Conservation (phyloP, 202 grass and related monocot genomes). For the Digitaria exilis region DNA sequence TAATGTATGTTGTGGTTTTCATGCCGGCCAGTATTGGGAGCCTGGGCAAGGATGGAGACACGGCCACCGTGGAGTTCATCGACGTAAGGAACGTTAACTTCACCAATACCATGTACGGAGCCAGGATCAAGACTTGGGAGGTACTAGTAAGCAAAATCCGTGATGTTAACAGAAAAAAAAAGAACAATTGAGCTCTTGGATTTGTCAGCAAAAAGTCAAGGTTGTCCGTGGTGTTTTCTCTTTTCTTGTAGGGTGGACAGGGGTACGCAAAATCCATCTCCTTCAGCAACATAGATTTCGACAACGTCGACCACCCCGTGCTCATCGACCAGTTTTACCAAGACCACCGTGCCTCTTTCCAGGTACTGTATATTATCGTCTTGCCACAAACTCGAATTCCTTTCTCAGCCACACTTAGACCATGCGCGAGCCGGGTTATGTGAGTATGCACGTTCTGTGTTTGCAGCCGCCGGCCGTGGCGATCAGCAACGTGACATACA, state of each 20-base stretch:
- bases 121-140: slow-evolving; percentile 67
- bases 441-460: neutral
- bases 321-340: slow-evolving; percentile 56
- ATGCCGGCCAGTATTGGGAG: slow-evolving; percentile 43
- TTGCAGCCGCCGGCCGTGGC: slow-evolving; percentile 29
- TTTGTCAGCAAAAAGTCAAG: neutral
- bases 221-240: neutral
- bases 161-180: neutral
- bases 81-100: slow-evolving; percentile 54
- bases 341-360: neutral
- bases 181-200: neutral
- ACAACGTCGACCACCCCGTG: slow-evolving; percentile 36
- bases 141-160: neutral
- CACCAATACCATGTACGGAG: slow-evolving; percentile 39
- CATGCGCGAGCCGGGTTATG: too few relatives aligned
- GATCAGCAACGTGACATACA: slow-evolving; percentile 41
- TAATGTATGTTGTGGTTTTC: neutral
- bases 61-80: slow-evolving; percentile 38
- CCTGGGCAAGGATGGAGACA: slow-evolving; percentile 20
- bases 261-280: slow-evolving; percentile 47
- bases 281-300: slow-evolving; percentile 40
- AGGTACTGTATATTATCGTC: neutral
- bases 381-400: neutral
- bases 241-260: slow-evolving; percentile 36
- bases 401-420: neutral